phyloP scores from a whole-genome alignment of 148 eudicot genomes.

The Fagopyrum tataricum region DNA sequence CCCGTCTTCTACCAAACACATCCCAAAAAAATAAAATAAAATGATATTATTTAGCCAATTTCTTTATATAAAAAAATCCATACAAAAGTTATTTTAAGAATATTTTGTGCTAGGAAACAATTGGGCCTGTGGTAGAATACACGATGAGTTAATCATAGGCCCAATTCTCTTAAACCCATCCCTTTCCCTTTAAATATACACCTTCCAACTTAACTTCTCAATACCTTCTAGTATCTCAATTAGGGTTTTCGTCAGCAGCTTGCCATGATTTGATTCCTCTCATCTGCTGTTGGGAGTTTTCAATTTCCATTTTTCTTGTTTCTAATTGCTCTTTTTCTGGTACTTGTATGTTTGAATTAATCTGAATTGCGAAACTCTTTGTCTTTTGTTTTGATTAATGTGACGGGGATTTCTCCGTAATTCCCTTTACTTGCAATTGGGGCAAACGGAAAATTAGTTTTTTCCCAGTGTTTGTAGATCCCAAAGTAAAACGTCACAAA shows the following conservation, averaged over 20 bases:
- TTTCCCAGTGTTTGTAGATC: slow-evolving; percentile 25
- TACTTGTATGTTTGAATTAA: background rate
- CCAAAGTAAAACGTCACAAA: slow-evolving; percentile 35
- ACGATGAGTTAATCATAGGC: background rate
- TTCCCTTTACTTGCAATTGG: slow-evolving; percentile 27
- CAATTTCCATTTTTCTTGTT: background rate
- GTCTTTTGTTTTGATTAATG: background rate
- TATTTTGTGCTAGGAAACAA: background rate
- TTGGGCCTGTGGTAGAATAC: background rate
- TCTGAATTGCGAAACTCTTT: background rate
- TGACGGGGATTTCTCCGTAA: slow-evolving; percentile 41
- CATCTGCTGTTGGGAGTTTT: background rate
- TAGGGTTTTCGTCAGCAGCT: background rate
- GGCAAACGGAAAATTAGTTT: slow-evolving; percentile 21
- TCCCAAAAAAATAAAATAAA: too few relatives aligned
- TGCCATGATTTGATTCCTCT: background rate
- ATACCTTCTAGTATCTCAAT: background rate
- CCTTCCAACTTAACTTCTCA: background rate
- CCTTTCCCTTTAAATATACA: background rate
- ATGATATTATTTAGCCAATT: too few relatives aligned
- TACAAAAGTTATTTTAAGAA: background rate
- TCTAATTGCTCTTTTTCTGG: background rate
- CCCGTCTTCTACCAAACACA: too few relatives aligned
- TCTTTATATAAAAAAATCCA: too few relatives aligned
- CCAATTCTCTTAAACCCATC: background rate